phyloP scores from a whole-genome alignment of 2,329 filamentous ascomycete species.

The Penicillium sp. region DNA sequence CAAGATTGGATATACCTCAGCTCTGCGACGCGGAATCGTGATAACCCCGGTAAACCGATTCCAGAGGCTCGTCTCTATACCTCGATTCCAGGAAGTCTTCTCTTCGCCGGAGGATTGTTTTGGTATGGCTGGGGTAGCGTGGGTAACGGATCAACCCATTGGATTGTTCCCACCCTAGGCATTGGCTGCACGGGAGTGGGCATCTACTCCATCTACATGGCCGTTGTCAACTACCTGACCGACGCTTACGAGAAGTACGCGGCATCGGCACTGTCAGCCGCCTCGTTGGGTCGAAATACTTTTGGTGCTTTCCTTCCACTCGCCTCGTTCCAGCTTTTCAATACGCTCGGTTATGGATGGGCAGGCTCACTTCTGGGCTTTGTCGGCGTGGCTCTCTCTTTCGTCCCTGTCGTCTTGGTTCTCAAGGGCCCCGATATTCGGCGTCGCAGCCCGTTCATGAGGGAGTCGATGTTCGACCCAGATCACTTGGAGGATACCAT shows the following conservation, averaged over 20 bases:
- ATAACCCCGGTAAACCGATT: conserved; percentile 44
- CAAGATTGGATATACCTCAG: conserved; percentile 38
- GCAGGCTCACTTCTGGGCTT: conserved; percentile 50
- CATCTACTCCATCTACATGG: conserved; percentile 52
- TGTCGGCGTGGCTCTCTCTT: conserved; percentile 43
- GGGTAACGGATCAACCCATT: conserved; percentile 29
- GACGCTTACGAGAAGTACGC: conserved; percentile 56
- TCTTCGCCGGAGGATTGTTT: conserved; percentile 40
- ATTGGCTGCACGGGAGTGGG: conserved; percentile 45
- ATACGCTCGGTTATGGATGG: conserved; percentile 48
- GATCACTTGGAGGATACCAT: background rate
- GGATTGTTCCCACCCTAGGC: conserved; percentile 39
- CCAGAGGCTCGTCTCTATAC: conserved; percentile 51
- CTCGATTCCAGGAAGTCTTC: conserved; percentile 45
- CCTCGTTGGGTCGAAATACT: conserved; percentile 49
- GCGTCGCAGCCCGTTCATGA: conserved; percentile 35
- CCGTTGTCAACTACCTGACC: conserved; percentile 54
- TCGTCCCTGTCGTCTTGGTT: conserved; percentile 48
- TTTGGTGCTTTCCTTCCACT: conserved; percentile 54
- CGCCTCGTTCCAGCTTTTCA: conserved; percentile 46
- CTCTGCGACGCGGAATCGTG: conserved; percentile 32
- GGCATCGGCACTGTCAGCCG: conserved; percentile 52
- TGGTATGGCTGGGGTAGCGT: conserved; percentile 41
- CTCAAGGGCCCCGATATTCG: conserved; percentile 47
- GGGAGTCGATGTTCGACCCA: conserved; percentile 29